These are phyloP conservation scores for Drechslerella dactyloides DNA, from an alignment of 2,329 filamentous ascomycete species.

Conservation along the genomic window DNA sequence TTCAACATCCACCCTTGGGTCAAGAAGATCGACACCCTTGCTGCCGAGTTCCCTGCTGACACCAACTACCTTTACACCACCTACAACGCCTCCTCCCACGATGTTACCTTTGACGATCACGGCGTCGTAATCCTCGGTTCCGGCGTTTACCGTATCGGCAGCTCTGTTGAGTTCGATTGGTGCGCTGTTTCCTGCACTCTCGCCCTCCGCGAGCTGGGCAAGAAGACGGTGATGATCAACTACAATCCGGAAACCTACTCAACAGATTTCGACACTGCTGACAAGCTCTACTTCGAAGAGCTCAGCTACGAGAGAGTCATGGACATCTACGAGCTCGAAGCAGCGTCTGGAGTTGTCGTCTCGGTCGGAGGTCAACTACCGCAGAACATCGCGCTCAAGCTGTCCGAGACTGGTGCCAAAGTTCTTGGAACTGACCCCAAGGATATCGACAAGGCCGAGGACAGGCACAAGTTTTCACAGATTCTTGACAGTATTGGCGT, in stretches of 20 bases:
- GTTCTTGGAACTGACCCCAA: conserved; percentile 89
- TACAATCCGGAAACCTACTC: conserved; percentile 80
- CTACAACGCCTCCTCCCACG: conserved; percentile 93
- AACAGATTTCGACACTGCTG: conserved; percentile 87
- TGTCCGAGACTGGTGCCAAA: conserved; percentile 90
- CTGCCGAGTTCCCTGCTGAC: conserved; percentile 91
- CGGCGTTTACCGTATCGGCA: conserved; percentile 96
- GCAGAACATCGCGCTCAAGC: conserved; percentile 93
- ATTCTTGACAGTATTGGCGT: conserved; percentile 96
- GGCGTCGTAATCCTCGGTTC: conserved; percentile 87
- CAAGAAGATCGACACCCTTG: conserved; percentile 97
- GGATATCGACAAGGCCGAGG: conserved; percentile 97
- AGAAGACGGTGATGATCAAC: conserved; percentile 99
- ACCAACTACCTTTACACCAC: conserved; percentile 98
- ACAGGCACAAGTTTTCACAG: conserved; percentile 96
- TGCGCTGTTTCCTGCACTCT: conserved; percentile 90
- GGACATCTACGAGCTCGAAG: conserved; percentile 97
- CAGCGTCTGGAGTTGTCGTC: conserved; percentile 83
- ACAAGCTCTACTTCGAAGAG: conserved; percentile 96
- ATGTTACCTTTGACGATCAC: conserved; percentile 91
- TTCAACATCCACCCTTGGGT: conserved; percentile 94
- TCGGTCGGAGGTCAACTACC: conserved; percentile 95
- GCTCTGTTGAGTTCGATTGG: conserved; percentile 98
- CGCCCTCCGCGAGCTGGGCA: conserved; percentile 80
- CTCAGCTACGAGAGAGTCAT: conserved; percentile 96